Base-by-base conservation (phyloP, 176 grass and related monocot genomes). In the Aegilops speltoides region DNA sequence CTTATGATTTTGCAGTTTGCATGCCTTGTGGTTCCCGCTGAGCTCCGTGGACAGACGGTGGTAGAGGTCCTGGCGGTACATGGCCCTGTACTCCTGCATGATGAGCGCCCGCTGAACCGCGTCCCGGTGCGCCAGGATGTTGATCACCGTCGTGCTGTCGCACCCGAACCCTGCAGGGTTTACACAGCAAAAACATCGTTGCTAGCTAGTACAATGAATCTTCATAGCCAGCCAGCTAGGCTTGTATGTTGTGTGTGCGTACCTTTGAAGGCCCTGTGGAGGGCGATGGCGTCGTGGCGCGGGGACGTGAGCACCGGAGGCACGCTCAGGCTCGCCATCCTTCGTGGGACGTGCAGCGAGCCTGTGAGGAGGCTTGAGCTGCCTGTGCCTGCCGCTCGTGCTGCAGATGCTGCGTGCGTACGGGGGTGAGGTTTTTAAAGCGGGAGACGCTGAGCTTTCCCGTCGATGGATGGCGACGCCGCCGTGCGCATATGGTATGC, bases 231-330 rank as follows among this genome's bases (percentile, higher is more conserved):
- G n/a, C n/a, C n/a, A n/a, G 36, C 8, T 40, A 8, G 45, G 45
- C 45, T 48, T 50, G 14, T 15, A 15, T 48, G 45, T 46, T 46
- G 3, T 50, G 5, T 50, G 14, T 50, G 15, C 40, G 3, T 10
- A 61, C 22, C 91, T 87, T 83, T 92, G 90, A 98, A 96, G 57
- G 97, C 97, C 60, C 76, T 89, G 97, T 98, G 82, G 29, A 98
- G 97, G 73, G 95, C 94, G 61, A 93, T 83, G 82, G 97, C 94
- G 79, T 98, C 97, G 11, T 96, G 89, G 4, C 92, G 97, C 15
- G 97, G 82, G 46, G 83, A 89, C 19, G 92, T 79, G 19, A 43
- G 82, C 69, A 86, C 89, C 56, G 92, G 87, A 7, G 97, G 94
- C 69, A 98, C 71, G 48, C 81, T 96, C n/a, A 94, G 84, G 62